Conservation (phyloP, 345 rosid genomes). For the Eucalyptus cloeziana region DNA sequence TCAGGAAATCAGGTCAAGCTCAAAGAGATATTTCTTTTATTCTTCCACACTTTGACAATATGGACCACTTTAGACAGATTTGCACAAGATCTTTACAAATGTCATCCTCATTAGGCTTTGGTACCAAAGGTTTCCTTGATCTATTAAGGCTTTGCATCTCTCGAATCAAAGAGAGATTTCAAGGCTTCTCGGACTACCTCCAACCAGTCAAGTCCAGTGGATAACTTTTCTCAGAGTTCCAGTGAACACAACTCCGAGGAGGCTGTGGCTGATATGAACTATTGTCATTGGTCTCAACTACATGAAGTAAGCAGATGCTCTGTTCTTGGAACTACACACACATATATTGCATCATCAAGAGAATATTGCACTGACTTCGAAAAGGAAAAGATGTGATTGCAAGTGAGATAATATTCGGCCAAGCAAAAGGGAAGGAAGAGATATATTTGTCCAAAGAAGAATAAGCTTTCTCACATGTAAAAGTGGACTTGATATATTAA, state of each 20-base stretch:
- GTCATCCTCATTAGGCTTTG: background rate
- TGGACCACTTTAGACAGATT: background rate
- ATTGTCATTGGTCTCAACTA: background rate
- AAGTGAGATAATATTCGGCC: no score
- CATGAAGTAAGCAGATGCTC: background rate
- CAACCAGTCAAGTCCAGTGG: constrained; percentile 16
- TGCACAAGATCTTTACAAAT: background rate
- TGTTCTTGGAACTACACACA: background rate
- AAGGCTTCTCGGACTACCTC: constrained; percentile 52
- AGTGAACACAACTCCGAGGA: constrained; percentile 1
- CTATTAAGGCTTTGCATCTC: constrained; percentile 64
- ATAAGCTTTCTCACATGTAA: no score
- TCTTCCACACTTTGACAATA: background rate
- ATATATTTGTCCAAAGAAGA: no score
- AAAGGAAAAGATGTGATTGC: no score
- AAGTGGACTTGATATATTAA: no score
- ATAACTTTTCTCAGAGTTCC: constrained; percentile 18
- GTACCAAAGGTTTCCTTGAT: background rate
- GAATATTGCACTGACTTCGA: no score
- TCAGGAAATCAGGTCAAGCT: background rate
- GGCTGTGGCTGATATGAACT: constrained; percentile 14
- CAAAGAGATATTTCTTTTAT: background rate
- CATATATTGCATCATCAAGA: no score
- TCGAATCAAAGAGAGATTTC: constrained; percentile 70
- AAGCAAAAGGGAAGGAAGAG: no score